Evolutionary conservation across 352 stramenopile species (phyloP).

Genomic region (Phytophthora boehmeriae): DNA sequence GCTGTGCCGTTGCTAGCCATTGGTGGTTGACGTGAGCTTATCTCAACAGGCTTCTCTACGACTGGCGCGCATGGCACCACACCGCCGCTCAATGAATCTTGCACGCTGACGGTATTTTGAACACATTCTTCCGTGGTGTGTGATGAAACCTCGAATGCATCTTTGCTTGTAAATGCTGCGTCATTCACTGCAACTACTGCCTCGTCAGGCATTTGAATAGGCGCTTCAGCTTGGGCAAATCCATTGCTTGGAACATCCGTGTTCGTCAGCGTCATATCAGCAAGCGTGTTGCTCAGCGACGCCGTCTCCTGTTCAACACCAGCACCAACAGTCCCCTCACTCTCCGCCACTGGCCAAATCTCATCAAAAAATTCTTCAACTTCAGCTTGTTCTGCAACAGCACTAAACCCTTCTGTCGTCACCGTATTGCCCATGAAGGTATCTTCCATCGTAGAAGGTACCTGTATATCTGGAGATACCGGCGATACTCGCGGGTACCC

Average conservation of each 20-base stretch:
- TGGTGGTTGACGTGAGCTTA: neutral
- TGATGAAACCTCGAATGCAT: neutral
- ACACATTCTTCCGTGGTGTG: neutral
- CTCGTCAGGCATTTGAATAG: neutral
- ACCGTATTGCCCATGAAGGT: too few species aligned
- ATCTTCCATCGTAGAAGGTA: slow-evolving; percentile 4
- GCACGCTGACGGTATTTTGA: neutral
- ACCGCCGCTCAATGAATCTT: neutral
- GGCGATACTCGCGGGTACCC: slow-evolving; percentile 24
- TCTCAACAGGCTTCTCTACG: slow-evolving; percentile 19
- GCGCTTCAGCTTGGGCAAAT: neutral
- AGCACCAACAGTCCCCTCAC: neutral
- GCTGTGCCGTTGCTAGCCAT: neutral
- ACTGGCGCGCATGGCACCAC: slow-evolving; percentile 2
- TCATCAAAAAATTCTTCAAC: neutral
- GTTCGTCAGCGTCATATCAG: slow-evolving; percentile 30
- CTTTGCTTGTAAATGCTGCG: neutral
- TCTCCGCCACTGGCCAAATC: too few species aligned
- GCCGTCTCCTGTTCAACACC: slow-evolving; percentile 14
- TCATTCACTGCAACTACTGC: too few species aligned
- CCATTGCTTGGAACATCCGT: neutral
- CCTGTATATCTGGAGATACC: slow-evolving; percentile 5
- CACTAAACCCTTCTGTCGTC: neutral
- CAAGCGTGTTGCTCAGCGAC: slow-evolving; percentile 14
- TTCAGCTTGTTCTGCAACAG: neutral